Conservation (phyloP, 768 basidiomycete genomes). For the Phylloporus sp. region DNA sequence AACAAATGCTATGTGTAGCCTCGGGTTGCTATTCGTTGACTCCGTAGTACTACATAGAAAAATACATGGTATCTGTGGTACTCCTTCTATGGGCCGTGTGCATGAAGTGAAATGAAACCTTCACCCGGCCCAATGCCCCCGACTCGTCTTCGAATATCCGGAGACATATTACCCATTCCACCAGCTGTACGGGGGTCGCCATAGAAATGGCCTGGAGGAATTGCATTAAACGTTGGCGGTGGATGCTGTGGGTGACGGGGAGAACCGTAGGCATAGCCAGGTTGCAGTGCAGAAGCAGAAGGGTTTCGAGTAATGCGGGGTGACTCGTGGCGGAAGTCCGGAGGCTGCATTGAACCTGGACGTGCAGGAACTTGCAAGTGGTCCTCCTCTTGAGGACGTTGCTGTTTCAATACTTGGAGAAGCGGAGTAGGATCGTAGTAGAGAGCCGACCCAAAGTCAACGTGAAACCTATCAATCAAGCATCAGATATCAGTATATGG, state of each 20-base stretch:
- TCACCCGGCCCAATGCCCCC: constrained; percentile 31
- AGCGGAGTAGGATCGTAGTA: constrained; percentile 69
- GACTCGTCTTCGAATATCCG: constrained; percentile 30
- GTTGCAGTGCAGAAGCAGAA: constrained; percentile 25
- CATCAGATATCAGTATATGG: neutral
- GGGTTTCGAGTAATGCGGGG: constrained; percentile 31
- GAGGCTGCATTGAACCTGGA: constrained; percentile 29
- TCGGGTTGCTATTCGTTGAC: no score
- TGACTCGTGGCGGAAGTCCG: constrained; percentile 32
- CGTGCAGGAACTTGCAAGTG: constrained; percentile 17
- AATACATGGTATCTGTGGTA: constrained; percentile 9
- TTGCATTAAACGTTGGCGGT: constrained; percentile 25
- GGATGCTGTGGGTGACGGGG: constrained; percentile 31
- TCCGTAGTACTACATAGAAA: neutral
- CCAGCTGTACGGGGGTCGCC: constrained; percentile 27
- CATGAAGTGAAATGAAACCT: constrained; percentile 30
- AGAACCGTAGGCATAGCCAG: constrained; percentile 28
- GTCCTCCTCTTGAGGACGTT: constrained; percentile 29
- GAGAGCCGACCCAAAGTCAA: constrained; percentile 65
- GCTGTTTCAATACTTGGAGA: constrained; percentile 43
- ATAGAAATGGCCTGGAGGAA: constrained; percentile 42
- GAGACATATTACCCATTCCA: constrained; percentile 35
- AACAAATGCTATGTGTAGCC: no score
- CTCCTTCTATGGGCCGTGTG: constrained; percentile 17
- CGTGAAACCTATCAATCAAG: constrained; percentile 52